Percentiles rank a stretch among this genome's conserved stretches.
phyloP scores from a whole-genome alignment of 176 grass and related monocot species.

The Carex cristatella region DNA sequence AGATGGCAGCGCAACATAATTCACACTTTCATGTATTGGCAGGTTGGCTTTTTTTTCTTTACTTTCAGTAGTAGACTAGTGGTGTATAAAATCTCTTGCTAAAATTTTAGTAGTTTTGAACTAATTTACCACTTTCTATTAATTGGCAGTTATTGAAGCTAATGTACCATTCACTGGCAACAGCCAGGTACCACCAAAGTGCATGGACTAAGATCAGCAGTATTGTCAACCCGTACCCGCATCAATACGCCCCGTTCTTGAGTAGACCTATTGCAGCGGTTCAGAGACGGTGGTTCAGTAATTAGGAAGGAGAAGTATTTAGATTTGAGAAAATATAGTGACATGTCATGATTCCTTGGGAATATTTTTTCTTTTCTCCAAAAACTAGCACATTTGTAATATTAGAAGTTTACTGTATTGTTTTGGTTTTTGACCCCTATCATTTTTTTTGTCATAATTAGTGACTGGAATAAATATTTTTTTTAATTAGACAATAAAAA shows the following conservation, averaged over 20 bases:
- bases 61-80: background rate
- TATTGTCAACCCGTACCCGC: conserved; percentile 58
- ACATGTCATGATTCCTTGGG: background rate
- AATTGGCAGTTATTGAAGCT: conserved; percentile 70
- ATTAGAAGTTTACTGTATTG: background rate
- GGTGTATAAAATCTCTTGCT: background rate
- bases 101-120: background rate
- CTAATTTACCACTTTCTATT: conserved; percentile 24
- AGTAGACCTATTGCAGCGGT: conserved; percentile 64
- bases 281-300: conserved; percentile 98
- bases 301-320: conserved; percentile 12
- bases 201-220: conserved; percentile 80
- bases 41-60: conserved; percentile 43
- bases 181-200: conserved; percentile 65
- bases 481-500: background rate
- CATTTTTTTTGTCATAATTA: background rate
- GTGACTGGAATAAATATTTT: background rate
- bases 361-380: background rate
- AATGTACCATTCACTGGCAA: conserved; percentile 85
- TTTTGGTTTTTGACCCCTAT: background rate
- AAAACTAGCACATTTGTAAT: conserved; percentile 2
- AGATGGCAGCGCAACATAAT: conserved; percentile 81
- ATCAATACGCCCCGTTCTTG: conserved; percentile 57
- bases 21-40: conserved; percentile 98
- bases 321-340: background rate